Evolutionary conservation across 73 alveolate genomes (phyloP).

Genomic region (Urostyla sp.): DNA sequence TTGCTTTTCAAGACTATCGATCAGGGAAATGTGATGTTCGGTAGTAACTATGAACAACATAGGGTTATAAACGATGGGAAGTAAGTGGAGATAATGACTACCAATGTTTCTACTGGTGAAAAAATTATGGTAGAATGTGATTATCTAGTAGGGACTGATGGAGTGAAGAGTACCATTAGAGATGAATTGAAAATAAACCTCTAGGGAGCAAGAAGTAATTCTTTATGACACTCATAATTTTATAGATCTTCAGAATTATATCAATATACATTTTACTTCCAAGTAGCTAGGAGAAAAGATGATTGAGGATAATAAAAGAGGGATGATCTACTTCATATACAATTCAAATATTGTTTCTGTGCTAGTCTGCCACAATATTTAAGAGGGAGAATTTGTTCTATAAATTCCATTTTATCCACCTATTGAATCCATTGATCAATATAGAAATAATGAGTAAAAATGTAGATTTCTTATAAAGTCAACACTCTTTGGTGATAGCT

Average conservation of each 20-base stretch:
- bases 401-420: constrained; percentile 77
- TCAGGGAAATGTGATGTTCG: background rate
- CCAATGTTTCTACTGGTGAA: background rate
- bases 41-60: background rate
- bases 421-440: constrained; percentile 46
- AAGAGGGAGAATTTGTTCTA: constrained; percentile 69
- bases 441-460: constrained; percentile 12
- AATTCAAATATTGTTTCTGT: constrained; percentile 71
- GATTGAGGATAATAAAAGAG: constrained; percentile 25
- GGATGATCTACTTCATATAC: constrained; percentile 78
- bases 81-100: background rate
- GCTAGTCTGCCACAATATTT: constrained; percentile 71
- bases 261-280: constrained; percentile 73
- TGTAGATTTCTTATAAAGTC: constrained; percentile 31
- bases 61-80: background rate
- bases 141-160: constrained; percentile 79
- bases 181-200: constrained; percentile 53
- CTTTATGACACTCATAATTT: background rate
- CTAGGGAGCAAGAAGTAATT: constrained; percentile 55
- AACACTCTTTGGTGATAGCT: constrained; percentile 25
- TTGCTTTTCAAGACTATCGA: background rate
- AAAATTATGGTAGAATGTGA: constrained; percentile 47
- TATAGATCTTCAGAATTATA: constrained; percentile 65
- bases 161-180: constrained; percentile 70
- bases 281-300: constrained; percentile 32